Evolutionary conservation across 768 basidiomycete species (phyloP), one percentile per base, ranked within the genome.

Genomic region (Candolleomyces aberdarensis): DNA sequence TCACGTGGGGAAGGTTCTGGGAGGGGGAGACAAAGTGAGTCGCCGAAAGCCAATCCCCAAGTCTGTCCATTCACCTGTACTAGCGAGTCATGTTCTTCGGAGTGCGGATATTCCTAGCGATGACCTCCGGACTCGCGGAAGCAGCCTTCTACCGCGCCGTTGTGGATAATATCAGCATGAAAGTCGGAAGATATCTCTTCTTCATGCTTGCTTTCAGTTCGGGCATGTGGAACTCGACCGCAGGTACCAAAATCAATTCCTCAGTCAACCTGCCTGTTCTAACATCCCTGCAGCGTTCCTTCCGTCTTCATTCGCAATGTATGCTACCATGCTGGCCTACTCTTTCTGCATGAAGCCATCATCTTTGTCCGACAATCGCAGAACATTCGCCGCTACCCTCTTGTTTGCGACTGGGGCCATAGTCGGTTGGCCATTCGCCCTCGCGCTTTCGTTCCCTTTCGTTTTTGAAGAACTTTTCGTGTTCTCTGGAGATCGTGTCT

Each of bases 351-450:
- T 91, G 47, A 77, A 80, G 47, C 85, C 88, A 4, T 77, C 89
- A 0, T 85, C 80, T 65, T 69, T 77, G 63, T 67, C 70, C 44
- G 82, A 88, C 68, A 70, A 76, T 62, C 77, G 76, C 50, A 80
- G 89, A 39, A 87, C 89, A 10, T 71, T 89, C 29, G 74, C 80
- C 8, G 85, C 91, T 0, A 91, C 91, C 0, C 61, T 89, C 50
- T 74, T 81, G 52, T 92, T 94, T 70, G 93, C 92, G 1, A 70
- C 85, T 6, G 96, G 93, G 5, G 92, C 87, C 1, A 84, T 98
- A 54, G 83, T 98, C 39, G 97, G 96, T 5, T 99, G 97, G 97
- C 97, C 97, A 6, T 99, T 99, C 71, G 81, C 92, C n/a, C 80
- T 94, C 17, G 87, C 92, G 0, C 80, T 98, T 7, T 85, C 92